These are phyloP conservation scores for Phytophthora lateralis DNA, from an alignment of 352 stramenopile species.

Conservation along the genomic window DNA sequence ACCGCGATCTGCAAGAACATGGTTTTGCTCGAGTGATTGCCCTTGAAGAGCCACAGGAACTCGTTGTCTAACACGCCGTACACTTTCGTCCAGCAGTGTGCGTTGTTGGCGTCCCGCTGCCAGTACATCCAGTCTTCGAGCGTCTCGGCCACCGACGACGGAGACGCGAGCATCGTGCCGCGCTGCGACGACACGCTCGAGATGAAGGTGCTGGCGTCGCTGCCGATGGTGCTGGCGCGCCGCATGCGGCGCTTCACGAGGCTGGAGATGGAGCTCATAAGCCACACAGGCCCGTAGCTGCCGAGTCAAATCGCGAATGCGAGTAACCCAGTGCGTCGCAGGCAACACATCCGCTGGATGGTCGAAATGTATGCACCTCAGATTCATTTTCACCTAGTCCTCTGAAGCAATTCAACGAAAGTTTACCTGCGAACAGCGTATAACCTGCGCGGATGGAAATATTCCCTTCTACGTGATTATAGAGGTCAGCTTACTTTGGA, in stretches of 20 bases:
- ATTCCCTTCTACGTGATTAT: not conserved
- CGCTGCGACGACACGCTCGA: slow-evolving; percentile 45
- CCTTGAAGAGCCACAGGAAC: slow-evolving; percentile 83
- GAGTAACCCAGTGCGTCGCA: slow-evolving; percentile 4
- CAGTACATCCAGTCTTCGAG: slow-evolving; percentile 87
- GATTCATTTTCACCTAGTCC: slow-evolving; percentile 6
- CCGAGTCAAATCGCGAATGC: slow-evolving; percentile 29
- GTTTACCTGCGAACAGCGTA: not conserved
- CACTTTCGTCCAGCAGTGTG: slow-evolving; percentile 82
- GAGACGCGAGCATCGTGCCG: slow-evolving; percentile 49
- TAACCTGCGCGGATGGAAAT: slow-evolving; percentile 3
- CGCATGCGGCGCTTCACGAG: slow-evolving; percentile 31
- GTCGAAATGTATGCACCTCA: not conserved
- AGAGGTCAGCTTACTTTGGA: not conserved
- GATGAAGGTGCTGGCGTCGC: slow-evolving; percentile 39
- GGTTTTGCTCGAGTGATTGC: slow-evolving; percentile 54
- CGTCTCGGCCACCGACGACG: slow-evolving; percentile 36
- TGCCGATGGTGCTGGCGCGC: slow-evolving; percentile 35
- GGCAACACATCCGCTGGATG: slow-evolving; percentile 11
- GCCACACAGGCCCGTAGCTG: not conserved
- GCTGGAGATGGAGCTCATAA: slow-evolving; percentile 19
- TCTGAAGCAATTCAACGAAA: not conserved
- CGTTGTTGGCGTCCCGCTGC: slow-evolving; percentile 72
- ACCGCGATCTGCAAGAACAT: slow-evolving; percentile 83
- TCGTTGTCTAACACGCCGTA: slow-evolving; percentile 82